Conservation (phyloP, 1,284 basidiomycete genomes). For the Phellinidium pouzarii region DNA sequence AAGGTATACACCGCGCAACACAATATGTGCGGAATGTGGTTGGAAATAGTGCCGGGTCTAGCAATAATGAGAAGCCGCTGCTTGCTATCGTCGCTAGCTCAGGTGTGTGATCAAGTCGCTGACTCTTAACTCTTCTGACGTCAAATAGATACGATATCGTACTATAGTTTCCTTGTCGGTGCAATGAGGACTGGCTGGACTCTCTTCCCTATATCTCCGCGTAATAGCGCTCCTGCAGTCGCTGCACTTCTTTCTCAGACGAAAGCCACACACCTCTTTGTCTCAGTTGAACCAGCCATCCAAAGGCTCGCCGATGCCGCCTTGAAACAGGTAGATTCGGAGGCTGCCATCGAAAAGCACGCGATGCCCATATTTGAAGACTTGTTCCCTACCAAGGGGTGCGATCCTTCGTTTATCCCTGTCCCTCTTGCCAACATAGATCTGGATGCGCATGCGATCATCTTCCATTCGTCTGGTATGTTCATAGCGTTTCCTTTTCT, state of each 20-base stretch:
- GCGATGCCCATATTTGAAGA: conserved; percentile 16
- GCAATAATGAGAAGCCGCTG: neutral
- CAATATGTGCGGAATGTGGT: neutral
- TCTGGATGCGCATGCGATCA: conserved; percentile 11
- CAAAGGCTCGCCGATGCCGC: conserved; percentile 10
- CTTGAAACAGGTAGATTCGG: neutral
- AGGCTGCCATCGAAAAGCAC: neutral
- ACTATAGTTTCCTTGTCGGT: conserved; percentile 9
- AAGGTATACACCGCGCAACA: conserved; percentile 23
- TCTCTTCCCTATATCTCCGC: conserved; percentile 18
- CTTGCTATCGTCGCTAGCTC: conserved; percentile 1
- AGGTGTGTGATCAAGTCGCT: neutral
- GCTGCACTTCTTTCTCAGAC: conserved; percentile 13
- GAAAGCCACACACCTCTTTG: conserved; percentile 12
- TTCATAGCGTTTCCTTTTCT: neutral
- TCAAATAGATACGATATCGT: conserved; percentile 17
- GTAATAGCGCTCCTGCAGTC: conserved; percentile 15
- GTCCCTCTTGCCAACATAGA: neutral
- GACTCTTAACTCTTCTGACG: neutral
- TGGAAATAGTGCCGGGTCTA: neutral
- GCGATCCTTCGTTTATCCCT: neutral
- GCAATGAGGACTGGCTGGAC: conserved; percentile 16
- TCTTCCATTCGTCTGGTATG: conserved; percentile 19
- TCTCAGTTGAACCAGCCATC: conserved; percentile 7
- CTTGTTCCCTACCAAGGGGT: conserved; percentile 4